These are phyloP conservation scores for Endothia cerciana DNA, from an alignment of 2,329 filamentous ascomycete species.

Conservation along the genomic window DNA sequence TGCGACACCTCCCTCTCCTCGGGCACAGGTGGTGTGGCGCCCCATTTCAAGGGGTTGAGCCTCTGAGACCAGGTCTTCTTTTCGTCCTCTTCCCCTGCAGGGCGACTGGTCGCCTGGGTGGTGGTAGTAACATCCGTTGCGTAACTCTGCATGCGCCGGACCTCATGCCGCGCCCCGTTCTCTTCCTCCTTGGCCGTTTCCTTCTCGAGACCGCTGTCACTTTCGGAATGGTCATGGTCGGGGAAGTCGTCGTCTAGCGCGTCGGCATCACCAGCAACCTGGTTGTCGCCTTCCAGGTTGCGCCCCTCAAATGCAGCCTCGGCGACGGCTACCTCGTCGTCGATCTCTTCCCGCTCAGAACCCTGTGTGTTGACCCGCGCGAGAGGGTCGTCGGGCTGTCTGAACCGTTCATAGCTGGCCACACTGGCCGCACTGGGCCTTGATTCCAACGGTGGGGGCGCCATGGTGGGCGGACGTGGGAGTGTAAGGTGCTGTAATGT, in stretches of 20 bases:
- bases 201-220: slow-evolving; percentile 27
- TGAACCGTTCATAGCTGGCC: slow-evolving; percentile 30
- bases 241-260: slow-evolving; percentile 23
- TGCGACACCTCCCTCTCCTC: slow-evolving; percentile 58
- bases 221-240: slow-evolving; percentile 23
- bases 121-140: slow-evolving; percentile 57
- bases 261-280: slow-evolving; percentile 11
- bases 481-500: too few relatives aligned
- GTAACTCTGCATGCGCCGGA: slow-evolving; percentile 53
- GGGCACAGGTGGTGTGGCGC: slow-evolving; percentile 58
- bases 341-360: slow-evolving; percentile 27
- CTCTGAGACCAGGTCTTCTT: slow-evolving; percentile 67
- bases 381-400: slow-evolving; percentile 31
- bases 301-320: slow-evolving; percentile 20
- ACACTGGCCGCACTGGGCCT: slow-evolving; percentile 24
- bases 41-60: slow-evolving; percentile 65
- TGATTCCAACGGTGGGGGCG: slow-evolving; percentile 12
- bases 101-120: slow-evolving; percentile 46
- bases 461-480: background rate
- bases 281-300: slow-evolving; percentile 1
- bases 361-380: slow-evolving; percentile 28
- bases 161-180: slow-evolving; percentile 37
- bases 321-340: slow-evolving; percentile 30
- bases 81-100: slow-evolving; percentile 26
- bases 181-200: slow-evolving; percentile 31